A percentile compares a stretch with the other conserved stretches of the same genome.
These are phyloP conservation scores for Saccharomyces cerevisiae DNA, from an alignment of 805 yeast genomes.

Conservation along the genomic window DNA sequence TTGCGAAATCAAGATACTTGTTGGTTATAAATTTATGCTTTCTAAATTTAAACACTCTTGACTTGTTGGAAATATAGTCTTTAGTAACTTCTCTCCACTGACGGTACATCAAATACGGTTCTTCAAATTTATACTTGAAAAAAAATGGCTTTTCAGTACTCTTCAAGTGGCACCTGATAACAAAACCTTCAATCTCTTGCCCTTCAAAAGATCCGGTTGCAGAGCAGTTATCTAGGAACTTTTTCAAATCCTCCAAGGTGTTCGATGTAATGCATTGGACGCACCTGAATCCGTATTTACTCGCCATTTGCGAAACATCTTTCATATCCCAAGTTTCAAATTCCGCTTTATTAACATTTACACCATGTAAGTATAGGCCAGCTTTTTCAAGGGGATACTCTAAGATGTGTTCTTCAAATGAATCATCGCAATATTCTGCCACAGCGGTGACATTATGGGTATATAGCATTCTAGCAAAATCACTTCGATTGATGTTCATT, in stretches of 20 bases:
- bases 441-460: conserved; percentile 66
- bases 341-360: conserved; percentile 56
- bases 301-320: conserved; percentile 52
- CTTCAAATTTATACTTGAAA: conserved; percentile 90
- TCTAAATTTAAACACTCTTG: conserved; percentile 33
- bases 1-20: conserved; percentile 61
- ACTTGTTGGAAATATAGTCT: conserved; percentile 35
- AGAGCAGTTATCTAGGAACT: conserved; percentile 48
- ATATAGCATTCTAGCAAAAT: conserved; percentile 51
- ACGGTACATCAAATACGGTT: conserved; percentile 86
- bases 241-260: conserved; percentile 36
- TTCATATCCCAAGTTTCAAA: conserved; percentile 62
- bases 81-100: conserved; percentile 84
- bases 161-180: conserved; percentile 52
- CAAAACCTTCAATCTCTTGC: conserved; percentile 87
- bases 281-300: conserved; percentile 59
- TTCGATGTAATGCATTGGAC: conserved; percentile 41
- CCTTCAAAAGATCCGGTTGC: conserved; percentile 63
- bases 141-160: conserved; percentile 37
- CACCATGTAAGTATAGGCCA: conserved; percentile 86
- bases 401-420: conserved; percentile 87
- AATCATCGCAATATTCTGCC: conserved; percentile 87
- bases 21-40: conserved; percentile 55
- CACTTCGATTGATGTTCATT: conserved; percentile 34
- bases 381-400: conserved; percentile 58